These are phyloP conservation scores for Boletus huronensis DNA, from an alignment of 768 basidiomycete species.

Conservation along the genomic window DNA sequence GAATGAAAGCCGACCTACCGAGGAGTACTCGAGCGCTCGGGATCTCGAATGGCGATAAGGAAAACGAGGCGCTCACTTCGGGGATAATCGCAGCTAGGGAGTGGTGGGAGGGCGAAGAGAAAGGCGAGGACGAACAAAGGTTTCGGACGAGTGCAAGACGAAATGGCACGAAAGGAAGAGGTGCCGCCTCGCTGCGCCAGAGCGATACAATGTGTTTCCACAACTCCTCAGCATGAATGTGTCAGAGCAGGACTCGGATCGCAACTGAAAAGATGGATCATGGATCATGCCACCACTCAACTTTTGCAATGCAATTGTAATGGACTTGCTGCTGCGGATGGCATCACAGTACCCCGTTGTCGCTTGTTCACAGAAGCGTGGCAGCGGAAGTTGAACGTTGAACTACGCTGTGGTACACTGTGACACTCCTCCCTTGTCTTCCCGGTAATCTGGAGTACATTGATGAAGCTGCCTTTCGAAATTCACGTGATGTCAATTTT, in stretches of 20 bases:
- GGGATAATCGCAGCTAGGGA: neutral
- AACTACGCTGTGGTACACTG: neutral
- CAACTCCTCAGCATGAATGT: neutral
- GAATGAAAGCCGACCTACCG: neutral
- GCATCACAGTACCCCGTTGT: neutral
- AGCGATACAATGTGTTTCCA: neutral
- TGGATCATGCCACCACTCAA: neutral
- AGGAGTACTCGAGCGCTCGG: neutral
- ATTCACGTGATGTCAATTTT: neutral
- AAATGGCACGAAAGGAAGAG: neutral
- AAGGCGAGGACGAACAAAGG: neutral
- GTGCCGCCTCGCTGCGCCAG: neutral
- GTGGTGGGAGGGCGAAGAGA: neutral
- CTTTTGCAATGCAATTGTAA: neutral
- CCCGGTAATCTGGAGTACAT: neutral
- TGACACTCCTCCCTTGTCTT: neutral
- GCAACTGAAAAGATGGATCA: neutral
- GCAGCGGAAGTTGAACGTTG: neutral
- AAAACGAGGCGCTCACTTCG: too few relatives aligned
- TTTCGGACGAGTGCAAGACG: too few relatives aligned
- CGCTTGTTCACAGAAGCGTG: neutral
- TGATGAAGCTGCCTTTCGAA: neutral
- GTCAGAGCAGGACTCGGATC: neutral
- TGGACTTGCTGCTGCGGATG: neutral
- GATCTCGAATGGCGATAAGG: neutral